Conservation (phyloP, 2,329 filamentous ascomycete species). For the Scedosporium boydii region DNA sequence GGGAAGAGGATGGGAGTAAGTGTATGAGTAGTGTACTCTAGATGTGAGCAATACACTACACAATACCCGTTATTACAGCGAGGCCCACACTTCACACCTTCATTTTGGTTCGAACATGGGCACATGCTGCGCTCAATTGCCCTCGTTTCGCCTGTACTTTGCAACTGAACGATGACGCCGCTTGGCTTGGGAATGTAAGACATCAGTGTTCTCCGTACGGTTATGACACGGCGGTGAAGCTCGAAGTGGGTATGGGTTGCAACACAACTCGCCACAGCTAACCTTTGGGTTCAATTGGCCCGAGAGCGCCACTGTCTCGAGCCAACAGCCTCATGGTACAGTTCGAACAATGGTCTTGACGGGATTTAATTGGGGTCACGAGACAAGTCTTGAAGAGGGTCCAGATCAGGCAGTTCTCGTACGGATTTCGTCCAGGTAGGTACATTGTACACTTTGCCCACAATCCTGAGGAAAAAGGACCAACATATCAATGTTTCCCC, state of each 20-base stretch:
- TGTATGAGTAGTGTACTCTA: too few species aligned
- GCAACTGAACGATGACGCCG: too few species aligned
- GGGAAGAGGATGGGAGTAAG: too few species aligned
- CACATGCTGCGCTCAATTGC: too few species aligned
- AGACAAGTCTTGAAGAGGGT: not conserved
- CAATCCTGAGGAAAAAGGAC: not conserved
- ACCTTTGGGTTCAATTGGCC: not conserved
- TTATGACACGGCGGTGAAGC: not conserved
- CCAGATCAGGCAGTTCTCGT: not conserved
- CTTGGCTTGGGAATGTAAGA: too few species aligned
- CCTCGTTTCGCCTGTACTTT: too few species aligned
- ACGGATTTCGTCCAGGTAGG: not conserved
- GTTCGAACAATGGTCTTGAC: not conserved
- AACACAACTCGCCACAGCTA: not conserved
- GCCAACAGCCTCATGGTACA: not conserved
- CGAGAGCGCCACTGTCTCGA: not conserved
- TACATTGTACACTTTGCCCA: not conserved
- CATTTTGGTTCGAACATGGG: too few species aligned
- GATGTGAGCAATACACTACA: too few species aligned
- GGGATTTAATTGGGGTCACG: not conserved
- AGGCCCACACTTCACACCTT: too few species aligned
- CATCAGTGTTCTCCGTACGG: too few species aligned
- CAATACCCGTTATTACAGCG: too few species aligned
- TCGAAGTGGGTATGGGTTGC: not conserved
- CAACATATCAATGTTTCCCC: not conserved